phyloP scores from a whole-genome alignment of 164 flowering plant genomes.

The Buxus sempervirens region DNA sequence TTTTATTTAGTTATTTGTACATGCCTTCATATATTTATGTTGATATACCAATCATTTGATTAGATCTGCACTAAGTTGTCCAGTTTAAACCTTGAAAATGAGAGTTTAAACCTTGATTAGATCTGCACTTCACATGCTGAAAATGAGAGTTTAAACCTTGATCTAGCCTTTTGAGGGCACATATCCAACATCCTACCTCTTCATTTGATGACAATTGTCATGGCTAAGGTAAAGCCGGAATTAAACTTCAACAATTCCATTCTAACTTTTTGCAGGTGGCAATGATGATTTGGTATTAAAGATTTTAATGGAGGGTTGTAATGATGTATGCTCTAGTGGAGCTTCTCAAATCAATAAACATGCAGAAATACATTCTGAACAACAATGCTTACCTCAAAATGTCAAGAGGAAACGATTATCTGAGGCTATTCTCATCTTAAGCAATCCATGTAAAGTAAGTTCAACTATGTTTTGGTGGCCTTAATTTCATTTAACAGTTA shows the following conservation, averaged over 20 bases:
- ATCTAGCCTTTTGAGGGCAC: not conserved
- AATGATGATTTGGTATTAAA: conserved; percentile 39
- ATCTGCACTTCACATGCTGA: not conserved
- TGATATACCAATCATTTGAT: too few relatives aligned
- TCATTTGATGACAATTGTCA: not conserved
- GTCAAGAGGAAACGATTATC: conserved; percentile 37
- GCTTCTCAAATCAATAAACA: conserved; percentile 9
- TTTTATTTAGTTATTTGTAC: too few relatives aligned
- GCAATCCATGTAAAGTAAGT: conserved; percentile 47
- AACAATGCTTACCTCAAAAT: conserved; percentile 13
- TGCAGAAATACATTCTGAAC: conserved; percentile 14
- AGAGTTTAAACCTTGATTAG: not conserved
- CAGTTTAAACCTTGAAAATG: not conserved
- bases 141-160: not conserved
- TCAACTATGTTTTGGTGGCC: conserved; percentile 1
- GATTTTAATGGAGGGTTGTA: conserved; percentile 41
- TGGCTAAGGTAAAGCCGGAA: not conserved
- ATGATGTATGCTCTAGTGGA: conserved; percentile 16
- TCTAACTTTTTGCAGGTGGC: conserved; percentile 13
- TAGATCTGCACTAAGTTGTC: too few relatives aligned
- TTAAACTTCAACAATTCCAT: not conserved
- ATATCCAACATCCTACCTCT: too few relatives aligned
- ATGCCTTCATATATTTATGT: too few relatives aligned
- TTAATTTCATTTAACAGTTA: not conserved
- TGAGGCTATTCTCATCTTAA: conserved; percentile 32